Percentiles rank a stretch among this genome's conserved stretches.
Conservation (phyloP, 108 stramenopile genomes). For the Aurantiochytrium sp. region DNA sequence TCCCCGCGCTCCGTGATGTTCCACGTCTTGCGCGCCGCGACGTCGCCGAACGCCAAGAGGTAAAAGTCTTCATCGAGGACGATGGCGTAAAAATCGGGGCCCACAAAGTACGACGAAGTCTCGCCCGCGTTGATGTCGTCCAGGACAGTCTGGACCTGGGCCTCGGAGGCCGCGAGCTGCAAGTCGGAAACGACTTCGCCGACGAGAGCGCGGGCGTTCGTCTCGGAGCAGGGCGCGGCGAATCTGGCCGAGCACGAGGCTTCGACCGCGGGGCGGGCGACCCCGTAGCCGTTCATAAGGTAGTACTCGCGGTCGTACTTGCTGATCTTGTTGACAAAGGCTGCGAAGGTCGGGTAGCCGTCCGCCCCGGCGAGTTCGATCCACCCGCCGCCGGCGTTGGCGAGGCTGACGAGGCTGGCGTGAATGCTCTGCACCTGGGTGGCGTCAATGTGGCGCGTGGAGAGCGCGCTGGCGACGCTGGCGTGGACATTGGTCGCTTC, state of each 20-base stretch:
- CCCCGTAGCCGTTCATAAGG: not conserved
- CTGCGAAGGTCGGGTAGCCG: not conserved
- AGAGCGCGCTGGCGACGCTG: not conserved
- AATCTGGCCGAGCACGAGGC: not conserved
- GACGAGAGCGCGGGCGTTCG: not conserved
- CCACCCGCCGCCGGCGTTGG: not conserved
- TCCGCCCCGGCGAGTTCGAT: not conserved
- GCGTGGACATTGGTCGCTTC: not conserved
- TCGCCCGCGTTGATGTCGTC: not conserved
- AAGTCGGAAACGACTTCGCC: not conserved
- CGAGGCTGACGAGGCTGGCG: not conserved
- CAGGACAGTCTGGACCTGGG: not conserved
- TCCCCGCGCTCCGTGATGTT: not conserved
- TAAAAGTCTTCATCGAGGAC: not conserved
- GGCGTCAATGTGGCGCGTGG: not conserved
- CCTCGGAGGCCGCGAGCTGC: not conserved
- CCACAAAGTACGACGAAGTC: not conserved
- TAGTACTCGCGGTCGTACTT: not conserved
- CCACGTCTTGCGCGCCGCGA: not conserved
- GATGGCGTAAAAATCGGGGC: not conserved
- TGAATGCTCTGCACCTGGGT: not conserved
- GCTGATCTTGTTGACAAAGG: not conserved
- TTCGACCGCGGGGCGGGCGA: not conserved
- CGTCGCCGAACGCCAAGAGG: not conserved
- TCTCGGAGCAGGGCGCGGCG: not conserved